Percentiles rank a stretch among this genome's conserved stretches.
These are phyloP conservation scores for Neurospora crassa DNA, from an alignment of 2,329 filamentous ascomycete genomes.

Conservation along the genomic window DNA sequence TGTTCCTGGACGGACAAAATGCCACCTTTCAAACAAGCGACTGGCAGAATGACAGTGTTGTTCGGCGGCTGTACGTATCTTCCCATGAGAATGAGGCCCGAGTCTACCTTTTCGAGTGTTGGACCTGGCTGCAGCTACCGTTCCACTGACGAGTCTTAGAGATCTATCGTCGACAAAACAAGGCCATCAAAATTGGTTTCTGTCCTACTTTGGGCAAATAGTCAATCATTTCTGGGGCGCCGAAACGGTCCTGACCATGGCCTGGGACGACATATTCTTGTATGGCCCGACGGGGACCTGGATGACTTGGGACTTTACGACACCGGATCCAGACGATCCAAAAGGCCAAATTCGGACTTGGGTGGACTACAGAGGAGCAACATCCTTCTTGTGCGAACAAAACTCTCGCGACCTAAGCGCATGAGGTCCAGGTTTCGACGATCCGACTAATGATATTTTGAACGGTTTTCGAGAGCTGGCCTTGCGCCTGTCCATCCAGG, in stretches of 20 bases:
- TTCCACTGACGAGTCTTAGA: too few species aligned
- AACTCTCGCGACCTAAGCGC: too few species aligned
- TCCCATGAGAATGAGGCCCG: background rate
- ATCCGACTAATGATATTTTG: background rate
- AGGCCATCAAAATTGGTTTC: background rate
- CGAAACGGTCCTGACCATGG: background rate
- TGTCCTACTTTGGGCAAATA: background rate
- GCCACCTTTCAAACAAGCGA: background rate
- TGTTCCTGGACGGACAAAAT: background rate
- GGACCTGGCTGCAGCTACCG: too few species aligned
- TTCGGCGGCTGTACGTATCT: background rate
- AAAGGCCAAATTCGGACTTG: background rate
- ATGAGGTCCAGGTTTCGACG: background rate
- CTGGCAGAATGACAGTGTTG: background rate
- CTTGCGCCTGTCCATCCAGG: background rate
- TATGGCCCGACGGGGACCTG: background rate
- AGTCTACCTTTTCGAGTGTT: too few species aligned
- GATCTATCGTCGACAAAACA: too few species aligned
- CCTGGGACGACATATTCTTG: background rate
- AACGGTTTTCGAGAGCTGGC: background rate
- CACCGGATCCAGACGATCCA: background rate
- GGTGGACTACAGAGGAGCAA: background rate
- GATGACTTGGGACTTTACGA: background rate
- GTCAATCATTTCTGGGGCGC: background rate
- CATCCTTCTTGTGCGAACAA: background rate